Evolutionary conservation across 768 basidiomycete species (phyloP).

Genomic region (Brasilioporus rufonigricans): DNA sequence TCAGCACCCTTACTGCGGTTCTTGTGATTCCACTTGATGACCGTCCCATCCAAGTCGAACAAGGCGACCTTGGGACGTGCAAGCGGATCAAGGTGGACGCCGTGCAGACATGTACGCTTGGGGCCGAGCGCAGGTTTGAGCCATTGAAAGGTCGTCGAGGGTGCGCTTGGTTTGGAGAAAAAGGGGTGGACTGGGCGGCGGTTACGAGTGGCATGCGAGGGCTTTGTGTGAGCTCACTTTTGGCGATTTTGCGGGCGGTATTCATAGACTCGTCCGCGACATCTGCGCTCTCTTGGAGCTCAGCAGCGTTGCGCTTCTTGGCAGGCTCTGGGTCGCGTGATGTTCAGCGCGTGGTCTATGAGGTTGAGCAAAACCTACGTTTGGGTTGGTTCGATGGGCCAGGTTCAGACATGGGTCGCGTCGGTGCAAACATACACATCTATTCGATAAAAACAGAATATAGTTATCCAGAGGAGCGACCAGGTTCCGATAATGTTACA

Average conservation of each 20-base stretch:
- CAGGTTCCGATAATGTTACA: conserved; percentile 14
- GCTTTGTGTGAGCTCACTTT: conserved; percentile 18
- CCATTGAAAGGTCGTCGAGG: conserved; percentile 26
- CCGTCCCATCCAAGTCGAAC: conserved; percentile 86
- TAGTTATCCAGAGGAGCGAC: conserved; percentile 9
- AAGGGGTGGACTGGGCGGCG: conserved; percentile 40
- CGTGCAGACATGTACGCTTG: conserved; percentile 37
- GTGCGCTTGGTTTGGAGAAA: conserved; percentile 31
- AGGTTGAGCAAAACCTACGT: conserved; percentile 12
- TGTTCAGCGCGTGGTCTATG: not conserved
- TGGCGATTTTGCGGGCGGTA: conserved; percentile 21
- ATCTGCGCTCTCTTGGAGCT: conserved; percentile 13
- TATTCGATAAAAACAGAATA: conserved; percentile 20
- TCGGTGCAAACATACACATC: not conserved
- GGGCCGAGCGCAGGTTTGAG: conserved; percentile 35
- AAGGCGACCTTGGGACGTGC: conserved; percentile 61
- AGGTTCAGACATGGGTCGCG: conserved; percentile 13
- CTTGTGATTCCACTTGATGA: conserved; percentile 53
- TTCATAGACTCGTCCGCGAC: conserved; percentile 15
- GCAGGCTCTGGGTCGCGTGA: not conserved
- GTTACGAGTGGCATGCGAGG: not conserved
- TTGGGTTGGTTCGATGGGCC: conserved; percentile 7
- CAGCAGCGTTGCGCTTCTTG: conserved; percentile 19
- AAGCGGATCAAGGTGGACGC: conserved; percentile 30
- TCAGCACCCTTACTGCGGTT: conserved; percentile 35